phyloP scores from a whole-genome alignment of 192 early-diverging fungal species.

The Backusella luteola region DNA sequence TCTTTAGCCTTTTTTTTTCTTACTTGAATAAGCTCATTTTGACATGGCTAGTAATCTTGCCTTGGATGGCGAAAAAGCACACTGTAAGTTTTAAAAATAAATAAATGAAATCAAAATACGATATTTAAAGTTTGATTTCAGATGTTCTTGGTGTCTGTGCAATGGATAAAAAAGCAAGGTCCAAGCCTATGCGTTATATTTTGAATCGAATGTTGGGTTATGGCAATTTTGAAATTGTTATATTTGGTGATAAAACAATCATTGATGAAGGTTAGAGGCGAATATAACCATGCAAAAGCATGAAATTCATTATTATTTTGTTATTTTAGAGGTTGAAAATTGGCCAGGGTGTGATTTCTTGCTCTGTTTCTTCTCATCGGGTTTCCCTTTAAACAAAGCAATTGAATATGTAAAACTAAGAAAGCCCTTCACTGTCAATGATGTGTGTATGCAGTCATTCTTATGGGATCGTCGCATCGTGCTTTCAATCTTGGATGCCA shows the following conservation, averaged over 20 bases:
- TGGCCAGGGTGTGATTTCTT: constrained; percentile 97
- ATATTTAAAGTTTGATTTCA: constrained; percentile 17
- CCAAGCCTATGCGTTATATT: constrained; percentile 96
- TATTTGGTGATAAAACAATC: constrained; percentile 97
- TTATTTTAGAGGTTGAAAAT: constrained; percentile 61
- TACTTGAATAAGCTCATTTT: not conserved
- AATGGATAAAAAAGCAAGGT: constrained; percentile 92
- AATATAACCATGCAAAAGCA: not conserved
- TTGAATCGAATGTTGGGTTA: constrained; percentile 65
- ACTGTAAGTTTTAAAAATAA: not conserved
- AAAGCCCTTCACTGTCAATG: constrained; percentile 89
- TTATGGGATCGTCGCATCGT: constrained; percentile 90
- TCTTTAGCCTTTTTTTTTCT: not conserved
- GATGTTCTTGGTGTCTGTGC: constrained; percentile 84
- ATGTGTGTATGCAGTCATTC: constrained; percentile 83
- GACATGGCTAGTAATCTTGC: not conserved
- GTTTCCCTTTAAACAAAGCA: constrained; percentile 93
- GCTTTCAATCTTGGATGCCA: constrained; percentile 71
- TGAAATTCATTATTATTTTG: not conserved
- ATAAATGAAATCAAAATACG: not conserved
- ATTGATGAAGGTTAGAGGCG: constrained; percentile 76
- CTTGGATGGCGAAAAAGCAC: not conserved
- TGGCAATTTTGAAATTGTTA: constrained; percentile 77
- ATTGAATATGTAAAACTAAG: constrained; percentile 83
- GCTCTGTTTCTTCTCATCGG: constrained; percentile 93